Percentiles rank a stretch among this genome's conserved stretches.
Evolutionary conservation across 108 stramenopile genomes (phyloP).

Genomic region (Parmales sp.): DNA sequence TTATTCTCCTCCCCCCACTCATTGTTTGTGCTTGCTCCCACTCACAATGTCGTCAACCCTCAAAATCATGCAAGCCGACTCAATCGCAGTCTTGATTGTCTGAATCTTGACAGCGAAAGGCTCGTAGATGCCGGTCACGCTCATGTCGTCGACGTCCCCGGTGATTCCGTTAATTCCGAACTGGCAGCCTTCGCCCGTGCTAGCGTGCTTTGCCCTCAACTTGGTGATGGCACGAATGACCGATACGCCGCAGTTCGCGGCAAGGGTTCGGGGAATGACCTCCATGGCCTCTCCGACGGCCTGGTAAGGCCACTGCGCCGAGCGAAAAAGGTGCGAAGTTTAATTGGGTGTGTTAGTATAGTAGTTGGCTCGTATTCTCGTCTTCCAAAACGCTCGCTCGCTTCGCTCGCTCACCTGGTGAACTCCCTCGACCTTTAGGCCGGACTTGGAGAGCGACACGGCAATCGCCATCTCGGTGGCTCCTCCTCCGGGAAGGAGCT

Average conservation of each 20-base stretch:
- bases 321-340: no score
- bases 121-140: conserved; percentile 94
- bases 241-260: conserved; percentile 97
- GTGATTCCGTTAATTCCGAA: conserved; percentile 92
- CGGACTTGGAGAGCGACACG: conserved; percentile 67
- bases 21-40: conserved; percentile 75
- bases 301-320: conserved; percentile 89
- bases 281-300: conserved; percentile 97
- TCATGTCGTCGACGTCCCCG: conserved; percentile 92
- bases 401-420: no score
- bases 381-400: no score
- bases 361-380: no score
- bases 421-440: conserved; percentile 62
- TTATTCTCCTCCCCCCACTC: no score
- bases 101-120: conserved; percentile 98
- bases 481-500: conserved; percentile 96
- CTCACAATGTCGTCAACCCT: conserved; percentile 98
- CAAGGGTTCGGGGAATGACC: conserved; percentile 97
- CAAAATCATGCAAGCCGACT: conserved; percentile 82
- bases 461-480: conserved; percentile 98
- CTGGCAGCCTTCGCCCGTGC: conserved; percentile 56
- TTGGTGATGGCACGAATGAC: conserved; percentile 94
- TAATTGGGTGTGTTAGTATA: no score
- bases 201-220: conserved; percentile 88
- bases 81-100: conserved; percentile 99